Evolutionary conservation across 2,329 filamentous ascomycete genomes (phyloP), one percentile per base, ranked within the genome.

Genomic region (Diaporthe capsici): DNA sequence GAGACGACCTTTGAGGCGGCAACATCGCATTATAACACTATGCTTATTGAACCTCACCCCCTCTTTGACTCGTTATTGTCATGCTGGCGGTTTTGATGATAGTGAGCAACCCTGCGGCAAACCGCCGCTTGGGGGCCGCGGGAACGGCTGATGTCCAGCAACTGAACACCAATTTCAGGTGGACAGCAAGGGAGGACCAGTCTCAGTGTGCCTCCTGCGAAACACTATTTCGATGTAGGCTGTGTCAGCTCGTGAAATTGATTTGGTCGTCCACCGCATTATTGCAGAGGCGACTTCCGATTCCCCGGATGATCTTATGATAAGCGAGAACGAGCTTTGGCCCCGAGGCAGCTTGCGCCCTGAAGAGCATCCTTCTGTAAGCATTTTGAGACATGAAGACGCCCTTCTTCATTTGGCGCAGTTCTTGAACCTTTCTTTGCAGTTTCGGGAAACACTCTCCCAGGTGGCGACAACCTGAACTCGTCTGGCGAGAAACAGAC

Each of bases 201-300:
- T 53, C 47, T 68, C 22, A 53, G 47, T 39, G 4, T 53, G 31
- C 44, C 42, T 67, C 28, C 44, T 31, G 61, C 42, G 17, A 7
- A 22, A 37, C 44, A 25, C 4, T 20, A 37, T 67, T 49, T 31
- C 47, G 28, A 37, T 42, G n/a, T 28, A 53, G 34, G 49, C 49
- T 53, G 25, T 49, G 15, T 39, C 49, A 70, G 65, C 34, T 42
- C 22, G 28, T 55, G 49, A 53, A 34, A 42, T 68, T 42, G 17
- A 10, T 31, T 28, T 25, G 22, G 34, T 20, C 31, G 49, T 55
- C n/a, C 65, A 55, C 65, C n/a, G 22, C 49, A 28, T 55, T 55
- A 31, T 55, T 70, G 13, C 34, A 55, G 49, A 70, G 65, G 49
- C 49, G 49, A 42, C 49, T 55, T 55, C 65, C 65, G 49, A 55